phyloP scores from a whole-genome alignment of 1,139 yeast species.

The Candida sp. region DNA sequence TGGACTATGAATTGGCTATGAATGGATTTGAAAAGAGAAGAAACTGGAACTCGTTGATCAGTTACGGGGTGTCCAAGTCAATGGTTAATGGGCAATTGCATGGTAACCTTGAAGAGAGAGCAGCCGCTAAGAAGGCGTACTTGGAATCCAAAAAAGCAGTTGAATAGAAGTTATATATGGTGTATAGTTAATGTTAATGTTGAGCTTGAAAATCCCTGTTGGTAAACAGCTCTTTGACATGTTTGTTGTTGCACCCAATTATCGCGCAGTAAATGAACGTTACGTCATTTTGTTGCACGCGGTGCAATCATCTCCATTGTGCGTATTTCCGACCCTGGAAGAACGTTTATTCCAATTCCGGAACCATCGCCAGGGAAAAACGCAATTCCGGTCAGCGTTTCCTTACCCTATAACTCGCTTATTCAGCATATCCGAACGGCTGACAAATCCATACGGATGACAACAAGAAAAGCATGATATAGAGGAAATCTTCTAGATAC shows the following conservation, averaged over 20 bases:
- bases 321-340: neutral
- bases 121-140: conserved; percentile 29
- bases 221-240: too few relatives aligned
- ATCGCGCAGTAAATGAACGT: neutral
- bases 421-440: neutral
- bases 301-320: neutral
- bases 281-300: neutral
- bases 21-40: conserved; percentile 79
- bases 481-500: neutral
- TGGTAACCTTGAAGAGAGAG: conserved; percentile 39
- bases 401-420: neutral
- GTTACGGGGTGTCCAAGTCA: conserved; percentile 57
- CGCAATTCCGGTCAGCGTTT: neutral
- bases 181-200: too few relatives aligned
- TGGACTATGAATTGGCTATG: conserved; percentile 67
- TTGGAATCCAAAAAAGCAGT: conserved; percentile 15
- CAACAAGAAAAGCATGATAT: neutral
- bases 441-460: neutral
- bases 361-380: neutral
- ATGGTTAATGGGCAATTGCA: conserved; percentile 45
- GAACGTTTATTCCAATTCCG: neutral
- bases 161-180: conserved; percentile 4
- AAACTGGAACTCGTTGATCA: conserved; percentile 72
- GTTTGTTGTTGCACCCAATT: too few relatives aligned
- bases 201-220: too few relatives aligned